A percentile compares a stretch with the other conserved stretches of the same genome.
These are phyloP conservation scores for Magnusiomyces paraingens DNA, from an alignment of 1,139 yeast species.

Conservation along the genomic window DNA sequence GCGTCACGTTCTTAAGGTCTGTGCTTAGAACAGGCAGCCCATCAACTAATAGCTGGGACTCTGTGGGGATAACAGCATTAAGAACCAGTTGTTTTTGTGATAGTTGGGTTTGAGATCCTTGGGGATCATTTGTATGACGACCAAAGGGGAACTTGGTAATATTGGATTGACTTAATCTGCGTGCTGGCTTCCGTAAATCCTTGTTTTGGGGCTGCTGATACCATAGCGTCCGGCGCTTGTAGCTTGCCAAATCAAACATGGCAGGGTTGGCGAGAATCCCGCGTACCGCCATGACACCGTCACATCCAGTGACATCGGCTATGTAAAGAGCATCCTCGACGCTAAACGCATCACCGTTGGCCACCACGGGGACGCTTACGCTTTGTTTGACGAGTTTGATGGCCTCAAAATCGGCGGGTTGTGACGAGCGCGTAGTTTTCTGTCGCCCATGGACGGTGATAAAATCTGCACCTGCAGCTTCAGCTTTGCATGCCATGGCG, in stretches of 20 bases:
- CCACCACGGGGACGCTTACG: constrained; percentile 74
- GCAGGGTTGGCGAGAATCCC: constrained; percentile 87
- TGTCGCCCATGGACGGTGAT: constrained; percentile 94
- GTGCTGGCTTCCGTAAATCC: neutral
- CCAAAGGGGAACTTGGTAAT: too few species aligned
- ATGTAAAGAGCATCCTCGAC: constrained; percentile 58
- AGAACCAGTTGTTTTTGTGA: neutral
- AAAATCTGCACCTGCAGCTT: constrained; percentile 85
- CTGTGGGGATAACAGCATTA: neutral
- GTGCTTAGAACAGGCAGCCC: neutral
- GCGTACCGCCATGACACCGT: constrained; percentile 94
- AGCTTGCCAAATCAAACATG: constrained; percentile 46
- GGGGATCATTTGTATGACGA: too few species aligned
- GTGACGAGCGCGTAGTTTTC: constrained; percentile 73
- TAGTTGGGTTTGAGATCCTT: neutral
- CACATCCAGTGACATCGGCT: constrained; percentile 61
- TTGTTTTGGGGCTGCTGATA: neutral
- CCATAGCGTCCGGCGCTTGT: neutral
- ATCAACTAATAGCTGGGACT: neutral
- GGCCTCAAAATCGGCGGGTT: constrained; percentile 78
- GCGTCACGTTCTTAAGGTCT: constrained; percentile 56
- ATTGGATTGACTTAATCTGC: neutral
- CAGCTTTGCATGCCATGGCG: constrained; percentile 63
- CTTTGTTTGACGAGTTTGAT: constrained; percentile 57
- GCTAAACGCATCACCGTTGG: constrained; percentile 89